These are phyloP conservation scores for Serendipita vermifera DNA, from an alignment of 768 basidiomycete genomes.

Conservation along the genomic window DNA sequence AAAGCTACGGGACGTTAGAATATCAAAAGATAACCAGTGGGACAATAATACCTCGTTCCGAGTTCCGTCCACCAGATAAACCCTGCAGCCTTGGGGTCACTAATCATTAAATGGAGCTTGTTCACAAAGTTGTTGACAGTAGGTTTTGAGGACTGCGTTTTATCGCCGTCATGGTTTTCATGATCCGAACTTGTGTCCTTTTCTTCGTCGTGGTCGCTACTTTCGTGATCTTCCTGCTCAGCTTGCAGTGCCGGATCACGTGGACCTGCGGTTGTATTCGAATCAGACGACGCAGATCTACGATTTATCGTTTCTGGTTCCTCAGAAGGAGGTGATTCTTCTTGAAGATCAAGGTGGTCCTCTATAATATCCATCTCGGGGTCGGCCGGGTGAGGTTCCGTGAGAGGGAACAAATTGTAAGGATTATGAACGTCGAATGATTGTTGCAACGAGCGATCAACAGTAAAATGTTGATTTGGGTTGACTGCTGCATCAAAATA, in stretches of 20 bases:
- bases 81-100: conserved; percentile 61
- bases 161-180: background rate
- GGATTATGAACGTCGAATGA: conserved; percentile 1
- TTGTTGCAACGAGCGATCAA: background rate
- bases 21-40: background rate
- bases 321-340: background rate
- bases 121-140: conserved; percentile 70
- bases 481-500: background rate
- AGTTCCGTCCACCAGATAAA: conserved; percentile 76
- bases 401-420: too few species aligned
- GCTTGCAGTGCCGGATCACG: background rate
- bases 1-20: conserved; percentile 33
- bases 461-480: background rate
- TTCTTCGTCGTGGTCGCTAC: background rate
- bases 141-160: conserved; percentile 2
- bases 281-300: background rate
- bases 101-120: conserved; percentile 82
- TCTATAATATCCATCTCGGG: background rate
- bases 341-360: background rate
- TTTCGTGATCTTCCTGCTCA: background rate
- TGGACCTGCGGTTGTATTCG: background rate
- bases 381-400: background rate
- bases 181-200: background rate
- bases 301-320: background rate
- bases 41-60: conserved; percentile 43